Conservation (phyloP, 1,284 basidiomycete genomes). For the Cryptococcus sp. region DNA sequence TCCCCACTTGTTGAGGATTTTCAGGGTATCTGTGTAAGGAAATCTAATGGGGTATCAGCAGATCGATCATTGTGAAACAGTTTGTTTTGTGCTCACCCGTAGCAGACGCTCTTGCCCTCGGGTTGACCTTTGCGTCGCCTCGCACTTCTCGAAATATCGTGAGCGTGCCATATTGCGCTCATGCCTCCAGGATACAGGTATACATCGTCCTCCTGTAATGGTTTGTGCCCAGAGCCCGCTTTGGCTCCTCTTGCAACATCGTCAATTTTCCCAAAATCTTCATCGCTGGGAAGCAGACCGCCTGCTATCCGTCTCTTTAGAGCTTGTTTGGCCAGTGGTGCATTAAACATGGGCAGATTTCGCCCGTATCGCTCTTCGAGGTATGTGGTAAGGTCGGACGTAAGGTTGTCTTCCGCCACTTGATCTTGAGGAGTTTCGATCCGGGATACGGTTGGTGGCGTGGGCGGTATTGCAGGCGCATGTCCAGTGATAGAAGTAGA, state of each 20-base stretch:
- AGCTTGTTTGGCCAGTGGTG: constrained; percentile 77
- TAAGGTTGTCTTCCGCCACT: constrained; percentile 50
- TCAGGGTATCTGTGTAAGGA: constrained; percentile 96
- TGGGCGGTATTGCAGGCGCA: constrained; percentile 18
- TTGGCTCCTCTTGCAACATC: constrained; percentile 43
- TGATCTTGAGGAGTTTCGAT: constrained; percentile 29
- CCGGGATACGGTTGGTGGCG: constrained; percentile 3
- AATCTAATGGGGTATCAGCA: constrained; percentile 63
- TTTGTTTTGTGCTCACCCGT: constrained; percentile 65
- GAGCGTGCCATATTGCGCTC: constrained; percentile 89
- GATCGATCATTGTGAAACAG: neutral
- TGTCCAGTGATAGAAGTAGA: constrained; percentile 14
- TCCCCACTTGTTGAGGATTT: constrained; percentile 95
- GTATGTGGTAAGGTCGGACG: constrained; percentile 57
- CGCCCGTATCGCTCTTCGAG: constrained; percentile 95
- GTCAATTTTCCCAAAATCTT: constrained; percentile 35
- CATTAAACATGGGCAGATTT: constrained; percentile 76
- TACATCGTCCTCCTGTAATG: constrained; percentile 79
- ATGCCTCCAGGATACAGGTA: constrained; percentile 86
- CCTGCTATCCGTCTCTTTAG: constrained; percentile 87
- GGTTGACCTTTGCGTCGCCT: constrained; percentile 36
- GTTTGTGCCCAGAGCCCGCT: constrained; percentile 57
- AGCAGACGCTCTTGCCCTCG: constrained; percentile 82
- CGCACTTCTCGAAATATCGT: constrained; percentile 67
- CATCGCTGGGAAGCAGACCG: constrained; percentile 68